These are phyloP conservation scores for Caryopteris hybrid DNA, from an alignment of 305 asterid species.

Conservation along the genomic window DNA sequence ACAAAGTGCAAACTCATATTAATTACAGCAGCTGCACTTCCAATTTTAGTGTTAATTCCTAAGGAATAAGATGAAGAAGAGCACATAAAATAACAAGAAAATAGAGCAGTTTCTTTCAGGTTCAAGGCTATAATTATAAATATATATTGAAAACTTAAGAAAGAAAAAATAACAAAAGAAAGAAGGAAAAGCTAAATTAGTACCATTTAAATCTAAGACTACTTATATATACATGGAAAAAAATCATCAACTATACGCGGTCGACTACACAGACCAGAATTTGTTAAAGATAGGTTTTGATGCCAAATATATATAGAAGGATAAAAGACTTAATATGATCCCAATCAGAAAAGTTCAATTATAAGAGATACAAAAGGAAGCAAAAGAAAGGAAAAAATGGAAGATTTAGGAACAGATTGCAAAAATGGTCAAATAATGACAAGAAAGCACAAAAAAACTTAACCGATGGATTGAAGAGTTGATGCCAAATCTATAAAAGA, in stretches of 20 bases:
- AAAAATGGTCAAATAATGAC: background rate
- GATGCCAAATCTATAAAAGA: background rate
- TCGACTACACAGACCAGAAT: background rate
- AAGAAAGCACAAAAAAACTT: background rate
- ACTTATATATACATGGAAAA: background rate
- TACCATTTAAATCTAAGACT: background rate
- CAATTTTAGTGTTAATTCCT: background rate
- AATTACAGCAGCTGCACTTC: background rate
- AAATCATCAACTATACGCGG: background rate
- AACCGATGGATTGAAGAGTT: background rate
- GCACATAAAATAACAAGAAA: background rate
- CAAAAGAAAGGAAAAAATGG: background rate
- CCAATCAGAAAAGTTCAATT: background rate
- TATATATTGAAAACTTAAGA: too few relatives aligned
- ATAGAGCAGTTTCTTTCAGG: background rate
- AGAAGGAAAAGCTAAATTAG: background rate
- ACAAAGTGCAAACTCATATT: background rate
- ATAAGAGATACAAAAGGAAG: background rate
- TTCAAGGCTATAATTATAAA: too few relatives aligned
- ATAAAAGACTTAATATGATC: background rate
- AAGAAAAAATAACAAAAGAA: background rate
- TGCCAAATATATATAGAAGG: background rate
- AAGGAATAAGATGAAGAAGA: background rate
- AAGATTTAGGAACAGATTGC: background rate
- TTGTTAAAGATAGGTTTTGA: too few relatives aligned